Conservation (phyloP, 176 grass and related monocot species). For the Lolium perenne region DNA sequence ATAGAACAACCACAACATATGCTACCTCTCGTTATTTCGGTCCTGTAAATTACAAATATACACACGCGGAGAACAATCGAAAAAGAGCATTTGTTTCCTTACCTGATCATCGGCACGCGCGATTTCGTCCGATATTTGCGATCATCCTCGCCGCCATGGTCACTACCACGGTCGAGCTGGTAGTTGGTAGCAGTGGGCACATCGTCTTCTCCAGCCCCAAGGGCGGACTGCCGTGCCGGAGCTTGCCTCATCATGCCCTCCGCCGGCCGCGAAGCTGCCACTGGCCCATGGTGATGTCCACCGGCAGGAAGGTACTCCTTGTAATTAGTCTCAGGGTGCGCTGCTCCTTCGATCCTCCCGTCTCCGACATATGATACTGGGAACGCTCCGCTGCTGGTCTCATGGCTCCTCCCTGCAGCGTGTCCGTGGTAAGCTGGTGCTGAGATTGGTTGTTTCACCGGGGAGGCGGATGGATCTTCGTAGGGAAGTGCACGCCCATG, state of each 20-base stretch:
- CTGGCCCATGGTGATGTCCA: not conserved
- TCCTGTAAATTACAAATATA: not conserved
- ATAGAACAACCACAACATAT: not conserved
- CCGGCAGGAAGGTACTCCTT: not conserved
- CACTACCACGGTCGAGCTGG: not conserved
- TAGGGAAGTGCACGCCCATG: too few relatives aligned
- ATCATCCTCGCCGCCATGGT: not conserved
- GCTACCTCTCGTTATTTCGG: conserved; percentile 7
- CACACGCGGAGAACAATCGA: not conserved
- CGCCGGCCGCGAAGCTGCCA: not conserved
- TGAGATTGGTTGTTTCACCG: not conserved
- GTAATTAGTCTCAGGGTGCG: too few relatives aligned
- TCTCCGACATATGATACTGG: not conserved
- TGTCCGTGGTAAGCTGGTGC: not conserved
- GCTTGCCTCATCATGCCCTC: not conserved
- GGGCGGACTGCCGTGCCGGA: not conserved
- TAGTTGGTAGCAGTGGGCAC: not conserved
- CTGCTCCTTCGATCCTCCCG: not conserved
- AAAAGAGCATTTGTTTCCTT: not conserved
- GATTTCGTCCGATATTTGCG: not conserved
- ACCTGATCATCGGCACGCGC: not conserved
- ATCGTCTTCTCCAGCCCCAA: not conserved
- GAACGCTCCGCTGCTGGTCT: not conserved
- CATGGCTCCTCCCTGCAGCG: not conserved
- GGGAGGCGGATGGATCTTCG: not conserved